These are phyloP conservation scores for Erythrophleum fordii DNA, from an alignment of 306 rosid species.

Conservation along the genomic window DNA sequence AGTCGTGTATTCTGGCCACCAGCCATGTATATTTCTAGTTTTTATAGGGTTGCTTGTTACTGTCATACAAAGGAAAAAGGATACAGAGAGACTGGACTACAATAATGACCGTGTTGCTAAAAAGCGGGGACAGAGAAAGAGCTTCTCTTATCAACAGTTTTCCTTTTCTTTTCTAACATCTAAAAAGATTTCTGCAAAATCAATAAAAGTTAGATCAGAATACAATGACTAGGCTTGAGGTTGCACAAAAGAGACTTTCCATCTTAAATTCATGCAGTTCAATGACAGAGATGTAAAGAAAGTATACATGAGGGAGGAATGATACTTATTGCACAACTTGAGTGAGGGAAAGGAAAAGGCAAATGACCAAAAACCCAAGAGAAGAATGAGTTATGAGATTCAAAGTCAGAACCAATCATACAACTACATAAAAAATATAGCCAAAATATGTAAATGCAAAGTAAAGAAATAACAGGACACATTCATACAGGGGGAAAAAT, in stretches of 20 bases:
- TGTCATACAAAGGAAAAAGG: neutral
- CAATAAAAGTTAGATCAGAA: neutral
- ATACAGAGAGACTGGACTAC: conserved; percentile 29
- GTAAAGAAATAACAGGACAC: neutral
- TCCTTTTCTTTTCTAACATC: neutral
- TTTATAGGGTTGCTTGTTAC: conserved; percentile 12
- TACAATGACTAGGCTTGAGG: neutral
- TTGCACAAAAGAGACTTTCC: neutral
- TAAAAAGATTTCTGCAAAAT: neutral
- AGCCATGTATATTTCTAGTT: neutral
- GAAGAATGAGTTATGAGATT: neutral
- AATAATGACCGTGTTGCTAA: conserved; percentile 9
- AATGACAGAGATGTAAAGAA: neutral
- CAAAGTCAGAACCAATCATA: neutral
- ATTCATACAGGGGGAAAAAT: neutral
- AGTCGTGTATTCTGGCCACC: neutral
- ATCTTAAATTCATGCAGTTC: neutral
- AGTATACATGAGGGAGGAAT: neutral
- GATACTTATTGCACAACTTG: neutral
- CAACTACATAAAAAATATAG: neutral
- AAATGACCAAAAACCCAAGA: neutral
- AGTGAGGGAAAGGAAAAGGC: conserved; percentile 8
- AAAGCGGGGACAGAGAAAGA: neutral
- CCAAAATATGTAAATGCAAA: neutral
- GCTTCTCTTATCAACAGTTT: neutral